Evolutionary conservation across 2,329 filamentous ascomycete species (phyloP).

Genomic region (Pseudogymnoascus sp.): DNA sequence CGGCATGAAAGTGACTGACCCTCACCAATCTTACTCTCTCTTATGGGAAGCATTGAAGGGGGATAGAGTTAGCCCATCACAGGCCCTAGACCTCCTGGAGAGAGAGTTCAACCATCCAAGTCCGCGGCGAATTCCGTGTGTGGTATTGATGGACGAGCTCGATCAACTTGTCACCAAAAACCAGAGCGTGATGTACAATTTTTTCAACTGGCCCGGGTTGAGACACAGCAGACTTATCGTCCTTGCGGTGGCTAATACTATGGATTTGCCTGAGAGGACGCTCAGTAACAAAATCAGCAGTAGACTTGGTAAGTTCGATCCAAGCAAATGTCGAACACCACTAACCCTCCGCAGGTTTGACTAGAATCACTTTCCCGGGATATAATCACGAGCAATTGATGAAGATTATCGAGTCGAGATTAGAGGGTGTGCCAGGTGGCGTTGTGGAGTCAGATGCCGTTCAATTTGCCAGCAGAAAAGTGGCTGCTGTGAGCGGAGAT

Average conservation of each 20-base stretch:
- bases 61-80: slow-evolving; percentile 82
- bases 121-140: slow-evolving; percentile 84
- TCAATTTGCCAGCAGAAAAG: slow-evolving; percentile 93
- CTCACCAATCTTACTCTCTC: slow-evolving; percentile 89
- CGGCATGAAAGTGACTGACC: slow-evolving; percentile 98
- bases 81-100: slow-evolving; percentile 85
- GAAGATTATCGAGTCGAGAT: slow-evolving; percentile 91
- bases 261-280: slow-evolving; percentile 94
- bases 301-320: slow-evolving; percentile 50
- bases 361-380: slow-evolving; percentile 91
- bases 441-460: slow-evolving; percentile 90
- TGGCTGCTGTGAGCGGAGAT: slow-evolving; percentile 92
- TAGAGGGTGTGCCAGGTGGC: slow-evolving; percentile 78
- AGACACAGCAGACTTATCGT: slow-evolving; percentile 90
- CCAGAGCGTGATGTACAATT: slow-evolving; percentile 99
- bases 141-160: slow-evolving; percentile 96
- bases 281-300: slow-evolving; percentile 98
- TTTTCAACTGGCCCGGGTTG: slow-evolving; percentile 97
- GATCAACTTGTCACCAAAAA: slow-evolving; percentile 97
- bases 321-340: background rate
- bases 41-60: slow-evolving; percentile 95
- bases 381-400: slow-evolving; percentile 97
- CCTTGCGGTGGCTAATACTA: slow-evolving; percentile 94
- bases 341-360: slow-evolving; percentile 51
- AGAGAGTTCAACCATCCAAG: slow-evolving; percentile 88